phyloP scores from a whole-genome alignment of 2,329 filamentous ascomycete genomes.

The Pseudogymnoascus sp. region DNA sequence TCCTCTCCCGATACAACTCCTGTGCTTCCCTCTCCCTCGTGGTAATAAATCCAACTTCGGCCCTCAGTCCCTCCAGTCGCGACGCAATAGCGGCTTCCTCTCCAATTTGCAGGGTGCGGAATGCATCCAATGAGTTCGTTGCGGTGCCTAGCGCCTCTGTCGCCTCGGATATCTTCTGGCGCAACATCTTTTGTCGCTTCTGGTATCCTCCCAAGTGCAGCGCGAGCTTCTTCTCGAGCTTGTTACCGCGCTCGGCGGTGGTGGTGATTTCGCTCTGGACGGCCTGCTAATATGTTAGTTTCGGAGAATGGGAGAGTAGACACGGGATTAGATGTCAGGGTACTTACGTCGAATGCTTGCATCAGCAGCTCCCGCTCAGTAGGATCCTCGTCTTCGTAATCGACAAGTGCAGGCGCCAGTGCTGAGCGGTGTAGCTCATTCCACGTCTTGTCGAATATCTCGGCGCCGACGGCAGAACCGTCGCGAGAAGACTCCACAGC shows the following conservation, averaged over 20 bases:
- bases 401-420: slow-evolving; percentile 69
- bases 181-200: slow-evolving; percentile 70
- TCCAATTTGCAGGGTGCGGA: slow-evolving; percentile 65
- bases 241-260: slow-evolving; percentile 71
- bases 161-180: slow-evolving; percentile 69
- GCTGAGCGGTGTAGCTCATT: slow-evolving; percentile 44
- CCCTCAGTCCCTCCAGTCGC: slow-evolving; percentile 64
- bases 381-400: slow-evolving; percentile 68
- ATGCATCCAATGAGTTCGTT: slow-evolving; percentile 60
- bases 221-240: slow-evolving; percentile 86
- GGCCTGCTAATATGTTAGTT: slow-evolving; percentile 35
- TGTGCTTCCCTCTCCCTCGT: slow-evolving; percentile 83
- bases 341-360: slow-evolving; percentile 63
- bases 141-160: slow-evolving; percentile 67
- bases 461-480: slow-evolving; percentile 39
- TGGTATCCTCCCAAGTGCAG: slow-evolving; percentile 86
- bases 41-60: slow-evolving; percentile 75
- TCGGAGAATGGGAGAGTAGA: neutral
- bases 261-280: slow-evolving; percentile 65
- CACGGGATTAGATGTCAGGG: neutral
- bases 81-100: slow-evolving; percentile 69
- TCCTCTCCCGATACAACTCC: slow-evolving; percentile 67
- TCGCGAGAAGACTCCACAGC: slow-evolving; percentile 36
- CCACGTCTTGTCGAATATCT: slow-evolving; percentile 46
- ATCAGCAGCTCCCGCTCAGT: slow-evolving; percentile 26